Percentiles rank a stretch among this genome's conserved stretches.
Evolutionary conservation across 78 protist genomes (phyloP).

Genomic region (Pelomyxa schiedti): DNA sequence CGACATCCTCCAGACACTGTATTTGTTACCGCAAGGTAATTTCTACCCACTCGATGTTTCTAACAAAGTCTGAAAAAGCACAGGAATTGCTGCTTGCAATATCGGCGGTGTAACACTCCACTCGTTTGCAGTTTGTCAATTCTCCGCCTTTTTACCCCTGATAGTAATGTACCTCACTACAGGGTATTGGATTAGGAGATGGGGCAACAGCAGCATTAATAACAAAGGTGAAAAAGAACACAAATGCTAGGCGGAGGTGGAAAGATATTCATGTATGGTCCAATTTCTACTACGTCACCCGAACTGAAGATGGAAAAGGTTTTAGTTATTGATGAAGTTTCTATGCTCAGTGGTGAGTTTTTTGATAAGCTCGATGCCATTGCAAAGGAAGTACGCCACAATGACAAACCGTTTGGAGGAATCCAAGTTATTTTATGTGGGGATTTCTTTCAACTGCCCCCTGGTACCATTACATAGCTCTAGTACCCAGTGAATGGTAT

Average conservation of each 20-base stretch:
- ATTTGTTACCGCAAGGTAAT: constrained; percentile 42
- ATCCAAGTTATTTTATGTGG: constrained; percentile 61
- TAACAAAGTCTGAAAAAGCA: constrained; percentile 25
- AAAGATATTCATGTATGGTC: too few relatives aligned
- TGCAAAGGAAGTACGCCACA: constrained; percentile 22
- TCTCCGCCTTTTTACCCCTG: too few relatives aligned
- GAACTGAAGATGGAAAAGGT: constrained; percentile 1
- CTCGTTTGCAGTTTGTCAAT: constrained; percentile 11
- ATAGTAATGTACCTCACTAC: too few relatives aligned
- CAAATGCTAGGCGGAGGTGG: constrained; percentile 25
- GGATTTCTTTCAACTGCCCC: constrained; percentile 76
- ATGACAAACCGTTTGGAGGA: constrained; percentile 69
- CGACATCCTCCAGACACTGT: constrained; percentile 1
- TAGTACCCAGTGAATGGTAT: not conserved
- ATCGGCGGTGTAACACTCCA: constrained; percentile 79
- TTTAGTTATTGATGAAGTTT: constrained; percentile 74
- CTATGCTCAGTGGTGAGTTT: constrained; percentile 53
- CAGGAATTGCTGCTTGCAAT: constrained; percentile 72
- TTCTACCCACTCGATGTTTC: not conserved
- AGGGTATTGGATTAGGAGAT: constrained; percentile 21
- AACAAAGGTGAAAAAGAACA: not conserved
- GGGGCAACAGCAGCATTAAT: constrained; percentile 10
- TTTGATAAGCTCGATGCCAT: constrained; percentile 57
- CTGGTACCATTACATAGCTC: too few relatives aligned
- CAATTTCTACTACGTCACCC: too few relatives aligned